These are phyloP conservation scores for Bryopsis sp. DNA, from an alignment of 139 green algal genomes.

Conservation along the genomic window DNA sequence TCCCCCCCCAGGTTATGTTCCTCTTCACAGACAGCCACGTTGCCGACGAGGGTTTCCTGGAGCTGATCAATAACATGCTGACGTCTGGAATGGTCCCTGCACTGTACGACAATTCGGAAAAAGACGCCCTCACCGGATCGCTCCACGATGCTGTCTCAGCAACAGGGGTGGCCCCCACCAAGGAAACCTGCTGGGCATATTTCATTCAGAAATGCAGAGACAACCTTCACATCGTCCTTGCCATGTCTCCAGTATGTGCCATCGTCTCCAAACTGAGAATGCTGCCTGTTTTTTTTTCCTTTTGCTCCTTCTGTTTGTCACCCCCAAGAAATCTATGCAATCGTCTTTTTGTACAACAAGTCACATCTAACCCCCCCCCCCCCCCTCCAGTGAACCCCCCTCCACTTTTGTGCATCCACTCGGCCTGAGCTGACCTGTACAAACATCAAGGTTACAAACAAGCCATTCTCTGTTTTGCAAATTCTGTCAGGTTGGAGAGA, in stretches of 20 bases:
- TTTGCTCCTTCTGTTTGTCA: too few relatives aligned
- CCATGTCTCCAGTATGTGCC: slow-evolving; percentile 55
- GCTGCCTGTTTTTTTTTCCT: too few relatives aligned
- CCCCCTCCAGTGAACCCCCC: too few relatives aligned
- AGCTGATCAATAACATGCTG: slow-evolving; percentile 87
- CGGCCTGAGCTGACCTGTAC: too few relatives aligned
- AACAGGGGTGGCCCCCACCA: slow-evolving; percentile 38
- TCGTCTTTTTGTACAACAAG: too few relatives aligned
- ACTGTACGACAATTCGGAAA: slow-evolving; percentile 72
- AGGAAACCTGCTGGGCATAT: slow-evolving; percentile 63
- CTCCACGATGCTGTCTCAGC: slow-evolving; percentile 32
- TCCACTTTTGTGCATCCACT: too few relatives aligned
- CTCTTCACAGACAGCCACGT: slow-evolving; percentile 80
- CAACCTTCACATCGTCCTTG: slow-evolving; percentile 77
- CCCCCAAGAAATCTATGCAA: not conserved
- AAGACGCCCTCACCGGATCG: slow-evolving; percentile 50
- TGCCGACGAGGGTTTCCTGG: slow-evolving; percentile 74
- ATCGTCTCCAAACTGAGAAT: too few relatives aligned
- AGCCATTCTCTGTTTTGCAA: too few relatives aligned
- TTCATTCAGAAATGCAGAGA: slow-evolving; percentile 63
- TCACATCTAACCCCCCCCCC: too few relatives aligned
- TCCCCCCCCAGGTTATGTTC: slow-evolving; percentile 49
- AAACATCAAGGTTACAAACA: too few relatives aligned
- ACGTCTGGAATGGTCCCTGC: slow-evolving; percentile 78
- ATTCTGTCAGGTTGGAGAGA: slow-evolving; percentile 60